Evolutionary conservation across 148 eudicot species (phyloP), one percentile per base, ranked within the genome.

Genomic region (Rhododendron mucronatum): DNA sequence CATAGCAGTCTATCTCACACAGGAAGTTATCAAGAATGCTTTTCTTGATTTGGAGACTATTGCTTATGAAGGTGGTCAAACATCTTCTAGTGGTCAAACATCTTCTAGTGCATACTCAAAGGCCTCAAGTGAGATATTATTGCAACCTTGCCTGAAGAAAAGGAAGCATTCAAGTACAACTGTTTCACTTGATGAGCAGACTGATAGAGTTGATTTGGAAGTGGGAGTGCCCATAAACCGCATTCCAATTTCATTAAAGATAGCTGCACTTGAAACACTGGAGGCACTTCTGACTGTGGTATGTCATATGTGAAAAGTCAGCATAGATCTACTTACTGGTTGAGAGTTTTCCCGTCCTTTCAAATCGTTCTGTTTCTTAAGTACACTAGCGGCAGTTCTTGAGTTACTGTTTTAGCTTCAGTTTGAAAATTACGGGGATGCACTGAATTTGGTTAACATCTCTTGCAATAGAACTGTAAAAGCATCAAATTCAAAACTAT

Each of bases 201-300:
- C 91, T 82, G 87, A 88, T 86, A 84, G 74, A 35, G 84, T 78
- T 86, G 85, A 78, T 88, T 82, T 85, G 82, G 93, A 90, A 89
- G 84, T 80, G 61, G 90, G 89, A 83, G 74, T 39, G 79, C 51
- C 88, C 86, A 89, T 47, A 85, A 89, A 89, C 85, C 78, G 73
- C 78, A 81, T 89, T 30, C 91, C 92, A 81, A 71, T 93, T 48
- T 83, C 97, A 28, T 86, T 94, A 55, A 92, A 93, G 88, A 92
- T 92, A 81, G 98, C 98, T 87, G 98, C 97, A 53, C 69, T 95
- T 13, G 92, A 94, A 86, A 89, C 94, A 30, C 85, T 96, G 85
- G 96, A 96, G 87, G 92, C 97, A 85, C 96, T 96, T 88, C 87
- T 96, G 14, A 90, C 88, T 50, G 95, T 95, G 96, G 99, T 96